Conservation (phyloP, 257 asterid genomes). For the Marsdenia floribunda region DNA sequence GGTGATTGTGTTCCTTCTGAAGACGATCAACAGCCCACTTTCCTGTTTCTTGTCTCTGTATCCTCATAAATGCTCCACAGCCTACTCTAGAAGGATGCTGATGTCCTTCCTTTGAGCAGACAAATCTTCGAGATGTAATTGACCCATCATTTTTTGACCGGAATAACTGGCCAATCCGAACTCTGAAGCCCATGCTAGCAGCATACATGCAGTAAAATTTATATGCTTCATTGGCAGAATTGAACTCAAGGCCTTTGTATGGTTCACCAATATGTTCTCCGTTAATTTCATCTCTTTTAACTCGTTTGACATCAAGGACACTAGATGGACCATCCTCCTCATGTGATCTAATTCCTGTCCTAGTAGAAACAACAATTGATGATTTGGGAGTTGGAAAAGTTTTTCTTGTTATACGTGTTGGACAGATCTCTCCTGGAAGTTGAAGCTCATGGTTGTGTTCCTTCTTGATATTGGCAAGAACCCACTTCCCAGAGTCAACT, state of each 20-base stretch:
- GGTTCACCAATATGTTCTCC: constrained; percentile 64
- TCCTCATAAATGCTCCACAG: constrained; percentile 93
- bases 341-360: constrained; percentile 86
- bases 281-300: constrained; percentile 51
- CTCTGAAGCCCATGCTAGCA: constrained; percentile 58
- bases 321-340: constrained; percentile 68
- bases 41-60: constrained; percentile 84
- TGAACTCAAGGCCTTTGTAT: constrained; percentile 72
- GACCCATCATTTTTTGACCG: constrained; percentile 93
- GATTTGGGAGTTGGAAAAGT: constrained; percentile 55
- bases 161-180: constrained; percentile 89
- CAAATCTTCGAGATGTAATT: constrained; percentile 90
- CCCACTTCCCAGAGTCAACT: constrained; percentile 87
- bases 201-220: constrained; percentile 67
- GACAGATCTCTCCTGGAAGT: constrained; percentile 53
- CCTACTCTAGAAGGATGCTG: constrained; percentile 99
- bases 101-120: constrained; percentile 95
- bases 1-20: constrained; percentile 81
- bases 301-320: constrained; percentile 56
- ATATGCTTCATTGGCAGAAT: constrained; percentile 74
- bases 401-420: constrained; percentile 58
- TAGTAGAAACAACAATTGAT: constrained; percentile 58
- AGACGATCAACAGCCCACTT: constrained; percentile 89
- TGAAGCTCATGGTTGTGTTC: constrained; percentile 87
- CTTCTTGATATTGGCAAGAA: constrained; percentile 62